Percentiles rank a stretch among this genome's conserved stretches.
These are phyloP conservation scores for Penicillium sclerotigenum DNA, from an alignment of 2,329 filamentous ascomycete genomes.

Conservation along the genomic window DNA sequence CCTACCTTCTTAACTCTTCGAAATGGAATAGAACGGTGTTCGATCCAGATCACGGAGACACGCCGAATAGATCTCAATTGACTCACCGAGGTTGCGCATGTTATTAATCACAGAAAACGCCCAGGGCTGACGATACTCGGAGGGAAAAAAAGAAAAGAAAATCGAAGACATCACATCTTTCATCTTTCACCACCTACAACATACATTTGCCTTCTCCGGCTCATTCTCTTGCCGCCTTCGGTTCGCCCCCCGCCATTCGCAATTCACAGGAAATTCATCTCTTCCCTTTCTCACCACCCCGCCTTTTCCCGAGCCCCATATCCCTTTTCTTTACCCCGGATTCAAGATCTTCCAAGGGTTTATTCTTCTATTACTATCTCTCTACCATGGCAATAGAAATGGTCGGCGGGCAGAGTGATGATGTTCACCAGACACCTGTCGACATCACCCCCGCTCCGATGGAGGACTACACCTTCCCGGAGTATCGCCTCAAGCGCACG, in stretches of 20 bases:
- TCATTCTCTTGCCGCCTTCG: slow-evolving; percentile 13
- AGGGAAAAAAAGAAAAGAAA: not conserved
- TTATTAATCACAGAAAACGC: slow-evolving; percentile 15
- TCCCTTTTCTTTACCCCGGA: not conserved
- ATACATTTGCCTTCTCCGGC: not conserved
- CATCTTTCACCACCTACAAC: not conserved
- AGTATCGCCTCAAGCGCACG: slow-evolving; percentile 44
- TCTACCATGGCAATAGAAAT: slow-evolving; percentile 31
- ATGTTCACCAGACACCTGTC: slow-evolving; percentile 26
- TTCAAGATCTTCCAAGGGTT: not conserved
- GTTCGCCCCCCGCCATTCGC: slow-evolving; percentile 15
- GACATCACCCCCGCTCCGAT: slow-evolving; percentile 30
- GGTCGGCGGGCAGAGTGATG: slow-evolving; percentile 28
- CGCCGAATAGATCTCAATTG: slow-evolving; percentile 15
- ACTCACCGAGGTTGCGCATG: slow-evolving; percentile 20
- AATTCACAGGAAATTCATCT: not conserved
- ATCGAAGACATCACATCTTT: not conserved
- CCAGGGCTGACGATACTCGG: not conserved
- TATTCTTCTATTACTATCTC: not conserved
- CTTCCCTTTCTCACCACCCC: slow-evolving; percentile 8
- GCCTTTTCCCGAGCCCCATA: slow-evolving; percentile 2
- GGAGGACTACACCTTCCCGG: slow-evolving; percentile 46
- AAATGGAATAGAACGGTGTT: not conserved
- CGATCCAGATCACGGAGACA: not conserved
- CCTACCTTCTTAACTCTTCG: not conserved